Evolutionary conservation across 768 basidiomycete genomes (phyloP), one percentile per base, ranked within the genome.

Genomic region (Leccinum variicolor): DNA sequence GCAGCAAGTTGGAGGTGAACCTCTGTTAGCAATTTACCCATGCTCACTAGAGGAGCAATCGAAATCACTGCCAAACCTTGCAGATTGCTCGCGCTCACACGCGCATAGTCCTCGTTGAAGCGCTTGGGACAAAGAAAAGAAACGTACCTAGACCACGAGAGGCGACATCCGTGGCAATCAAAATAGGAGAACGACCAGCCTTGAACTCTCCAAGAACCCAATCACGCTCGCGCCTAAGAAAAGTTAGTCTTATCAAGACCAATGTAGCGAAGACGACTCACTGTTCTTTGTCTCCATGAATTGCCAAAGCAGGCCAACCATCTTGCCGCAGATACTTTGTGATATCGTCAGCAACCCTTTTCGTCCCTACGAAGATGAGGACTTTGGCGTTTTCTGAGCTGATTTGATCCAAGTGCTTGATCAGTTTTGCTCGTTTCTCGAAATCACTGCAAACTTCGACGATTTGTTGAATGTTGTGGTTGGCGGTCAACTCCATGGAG

Each of bases 231-330:
- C 92, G 91, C 68, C 91, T 94, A 58, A 33, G 11, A 29, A 5
- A 25, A 48, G 67, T 45, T 60, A 53, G 46, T 15, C 28, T 25
- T 5, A 53, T 14, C 26, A 8, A 21, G 14, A 11, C 11, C n/a
- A n/a, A 21, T n/a, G 36, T 31, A 10, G 50, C 8, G 52, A 33
- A 19, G 4, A 17, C 4, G 6, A 80, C 90, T 64, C 71, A 95
- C 91, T 97, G 94, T 79, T 94, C 94, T 76, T 99, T 99, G 79
- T 99, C 97, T 67, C 97, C 97, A 70, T 99, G 97, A 68, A 99
- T 99, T 54, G 97, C 96, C 36, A 99, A 79, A 14, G 97, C 97
- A n/a, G 97, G 97, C 97, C 97, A 99, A 14, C 97, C 97, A 68
- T 99, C 97, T 80, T 92, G 90, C 57, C 97, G 89, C 57, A 99